Evolutionary conservation across 2,329 filamentous ascomycete species (phyloP).

Genomic region (Cyphellophora europaea): DNA sequence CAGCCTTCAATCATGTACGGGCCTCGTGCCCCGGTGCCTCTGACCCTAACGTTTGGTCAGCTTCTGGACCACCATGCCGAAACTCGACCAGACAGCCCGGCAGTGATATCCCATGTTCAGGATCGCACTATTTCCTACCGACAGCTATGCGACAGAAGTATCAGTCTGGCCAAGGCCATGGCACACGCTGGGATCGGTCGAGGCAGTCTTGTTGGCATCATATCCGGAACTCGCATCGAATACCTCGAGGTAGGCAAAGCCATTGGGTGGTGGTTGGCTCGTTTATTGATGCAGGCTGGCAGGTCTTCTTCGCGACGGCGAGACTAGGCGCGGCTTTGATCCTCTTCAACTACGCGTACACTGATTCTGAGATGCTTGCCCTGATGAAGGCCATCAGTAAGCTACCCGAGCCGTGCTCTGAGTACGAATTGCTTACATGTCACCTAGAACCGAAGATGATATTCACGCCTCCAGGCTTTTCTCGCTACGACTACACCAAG

Average conservation of each 20-base stretch:
- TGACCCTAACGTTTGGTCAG: conserved; percentile 4
- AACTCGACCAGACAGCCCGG: conserved; percentile 1
- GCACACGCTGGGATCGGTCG: conserved; percentile 2
- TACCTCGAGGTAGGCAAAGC: conserved; percentile 5
- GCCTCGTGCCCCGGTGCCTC: conserved; percentile 1
- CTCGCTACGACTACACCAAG: conserved; percentile 18
- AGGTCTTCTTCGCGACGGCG: conserved; percentile 1
- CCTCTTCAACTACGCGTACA: conserved; percentile 3
- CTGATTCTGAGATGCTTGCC: conserved; percentile 2
- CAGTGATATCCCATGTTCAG: conserved; percentile 3
- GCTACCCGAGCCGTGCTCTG: too few relatives aligned
- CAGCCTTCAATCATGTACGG: conserved; percentile 3
- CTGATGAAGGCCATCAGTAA: conserved; percentile 4
- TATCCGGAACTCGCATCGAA: conserved; percentile 5
- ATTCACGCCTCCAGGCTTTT: conserved; percentile 2
- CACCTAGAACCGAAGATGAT: conserved; percentile 5
- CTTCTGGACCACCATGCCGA: conserved; percentile 5
- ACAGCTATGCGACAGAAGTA: conserved; percentile 2
- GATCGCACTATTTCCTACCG: conserved; percentile 1
- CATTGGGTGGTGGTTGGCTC: too few relatives aligned
- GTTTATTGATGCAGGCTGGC: too few relatives aligned
- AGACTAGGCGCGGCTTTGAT: conserved; percentile 3
- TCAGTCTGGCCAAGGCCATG: conserved; percentile 5
- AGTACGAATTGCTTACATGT: too few relatives aligned
- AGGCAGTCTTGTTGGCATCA: conserved; percentile 3